These are phyloP conservation scores for Mycosphaerella sp. DNA, from an alignment of 2,329 filamentous ascomycete species.

Conservation along the genomic window DNA sequence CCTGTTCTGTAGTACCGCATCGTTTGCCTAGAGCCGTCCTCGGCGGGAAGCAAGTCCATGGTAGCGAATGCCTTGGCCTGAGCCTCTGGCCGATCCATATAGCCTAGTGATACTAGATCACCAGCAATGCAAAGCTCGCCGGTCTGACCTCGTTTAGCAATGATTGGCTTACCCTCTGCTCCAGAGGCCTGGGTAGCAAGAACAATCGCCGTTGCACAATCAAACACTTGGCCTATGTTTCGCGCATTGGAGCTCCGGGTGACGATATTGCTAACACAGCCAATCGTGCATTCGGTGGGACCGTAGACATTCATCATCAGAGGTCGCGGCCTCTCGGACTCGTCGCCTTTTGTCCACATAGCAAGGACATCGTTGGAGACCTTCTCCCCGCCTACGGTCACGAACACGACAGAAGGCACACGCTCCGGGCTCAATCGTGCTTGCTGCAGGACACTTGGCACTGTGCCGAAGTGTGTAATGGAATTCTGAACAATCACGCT, in stretches of 20 bases:
- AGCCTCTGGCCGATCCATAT: conserved; percentile 4
- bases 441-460: conserved; percentile 4
- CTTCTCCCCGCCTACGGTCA: conserved; percentile 2
- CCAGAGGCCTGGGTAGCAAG: not conserved
- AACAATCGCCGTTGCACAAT: conserved; percentile 6
- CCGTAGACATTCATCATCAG: conserved; percentile 3
- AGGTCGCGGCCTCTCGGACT: not conserved
- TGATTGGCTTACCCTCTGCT: not conserved
- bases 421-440: not conserved
- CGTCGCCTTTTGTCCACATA: not conserved
- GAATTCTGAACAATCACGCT: not conserved
- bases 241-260: not conserved
- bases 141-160: conserved; percentile 6
- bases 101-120: conserved; percentile 1
- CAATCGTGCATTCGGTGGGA: not conserved
- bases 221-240: conserved; percentile 16
- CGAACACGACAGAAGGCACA: conserved; percentile 1
- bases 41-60: not conserved
- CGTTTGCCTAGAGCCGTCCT: not conserved
- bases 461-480: conserved; percentile 1
- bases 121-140: conserved; percentile 10
- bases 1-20: conserved; percentile 16
- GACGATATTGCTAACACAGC: not conserved
- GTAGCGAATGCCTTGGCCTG: conserved; percentile 3
- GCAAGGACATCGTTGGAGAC: conserved; percentile 5